Conservation (phyloP, 2,329 filamentous ascomycete species). For the Epichloe hybrida region DNA sequence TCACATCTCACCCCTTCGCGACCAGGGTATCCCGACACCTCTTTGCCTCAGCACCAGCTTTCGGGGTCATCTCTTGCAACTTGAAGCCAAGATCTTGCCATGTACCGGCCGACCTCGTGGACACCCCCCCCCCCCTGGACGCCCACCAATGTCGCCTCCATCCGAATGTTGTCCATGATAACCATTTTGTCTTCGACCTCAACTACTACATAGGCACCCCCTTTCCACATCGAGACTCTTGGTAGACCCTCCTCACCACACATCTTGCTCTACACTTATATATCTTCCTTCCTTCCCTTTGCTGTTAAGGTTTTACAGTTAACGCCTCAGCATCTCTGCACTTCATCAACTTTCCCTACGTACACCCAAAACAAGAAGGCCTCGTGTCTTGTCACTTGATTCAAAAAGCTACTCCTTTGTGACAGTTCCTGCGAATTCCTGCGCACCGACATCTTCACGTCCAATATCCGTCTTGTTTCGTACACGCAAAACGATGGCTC, state of each 20-base stretch:
- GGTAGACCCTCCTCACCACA: background rate
- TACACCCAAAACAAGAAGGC: background rate
- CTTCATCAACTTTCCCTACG: background rate
- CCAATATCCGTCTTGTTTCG: background rate
- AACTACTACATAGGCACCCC: slow-evolving; percentile 2
- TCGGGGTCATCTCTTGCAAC: slow-evolving; percentile 1
- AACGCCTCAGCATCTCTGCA: background rate
- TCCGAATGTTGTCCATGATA: slow-evolving; percentile 1
- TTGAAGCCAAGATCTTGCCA: slow-evolving; percentile 6
- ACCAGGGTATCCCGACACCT: slow-evolving; percentile 1
- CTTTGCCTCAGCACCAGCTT: slow-evolving; percentile 3
- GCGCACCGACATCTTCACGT: background rate
- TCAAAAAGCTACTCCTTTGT: too few relatives aligned
- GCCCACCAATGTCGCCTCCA: background rate
- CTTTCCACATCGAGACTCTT: slow-evolving; percentile 1
- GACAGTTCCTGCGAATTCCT: too few relatives aligned
- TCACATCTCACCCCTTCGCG: background rate
- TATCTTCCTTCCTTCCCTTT: slow-evolving; percentile 1
- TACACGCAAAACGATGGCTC: slow-evolving; percentile 25
- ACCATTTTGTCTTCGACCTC: background rate
- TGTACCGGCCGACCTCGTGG: slow-evolving; percentile 4
- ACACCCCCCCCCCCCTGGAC: slow-evolving; percentile 1
- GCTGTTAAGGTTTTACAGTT: background rate
- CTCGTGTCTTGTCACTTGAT: background rate
- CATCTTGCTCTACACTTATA: slow-evolving; percentile 2